Evolutionary conservation across 129 eudicot genomes (phyloP), one percentile per base, ranked within the genome.

Genomic region (Artemisia annua): DNA sequence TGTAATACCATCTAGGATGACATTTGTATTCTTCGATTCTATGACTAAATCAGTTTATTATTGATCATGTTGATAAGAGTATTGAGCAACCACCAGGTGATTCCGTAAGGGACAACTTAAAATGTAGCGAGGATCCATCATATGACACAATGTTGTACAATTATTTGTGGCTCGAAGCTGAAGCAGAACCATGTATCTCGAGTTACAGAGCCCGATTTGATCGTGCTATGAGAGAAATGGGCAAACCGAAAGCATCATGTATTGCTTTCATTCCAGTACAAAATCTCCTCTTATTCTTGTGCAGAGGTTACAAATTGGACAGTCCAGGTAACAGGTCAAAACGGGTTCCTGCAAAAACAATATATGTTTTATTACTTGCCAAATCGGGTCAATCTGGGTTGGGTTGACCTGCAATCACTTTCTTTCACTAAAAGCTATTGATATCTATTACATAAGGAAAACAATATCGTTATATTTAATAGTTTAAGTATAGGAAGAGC

Each of bases 161-260:
- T 81, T 85, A 74, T 72, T 70, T 92, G 72, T 92, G 96, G 98
- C 95, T 92, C 49, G 96, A 92, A 64, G 88, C 96, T 32, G 98
- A 92, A 81, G 96, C 96, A 49, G 89, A 87, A 52, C 70, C 88
- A 67, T 92, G 91, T 77, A 66, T 78, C 19, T 64, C 76, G 28
- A 79, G 87, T 70, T 86, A 83, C 46, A 87, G 57, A 79, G 82
- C 90, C 70, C 95, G 95, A 56, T 92, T 89, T 65, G 76, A 82
- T 60, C 86, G 86, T 14, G 83, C 82, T 82, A 92, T 82, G 84
- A 71, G 65, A 76, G 82, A 85, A 70, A 92, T 89, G 89, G 86
- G 51, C 63, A 79, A 68, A 48, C 10, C 24, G 19, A 83, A 75
- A 57, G 59, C 74, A 56, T 46, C 48, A 75, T 67, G 74, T 75